These are phyloP conservation scores for Barnettozyma vustinii DNA, from an alignment of 805 yeast species.

Conservation along the genomic window DNA sequence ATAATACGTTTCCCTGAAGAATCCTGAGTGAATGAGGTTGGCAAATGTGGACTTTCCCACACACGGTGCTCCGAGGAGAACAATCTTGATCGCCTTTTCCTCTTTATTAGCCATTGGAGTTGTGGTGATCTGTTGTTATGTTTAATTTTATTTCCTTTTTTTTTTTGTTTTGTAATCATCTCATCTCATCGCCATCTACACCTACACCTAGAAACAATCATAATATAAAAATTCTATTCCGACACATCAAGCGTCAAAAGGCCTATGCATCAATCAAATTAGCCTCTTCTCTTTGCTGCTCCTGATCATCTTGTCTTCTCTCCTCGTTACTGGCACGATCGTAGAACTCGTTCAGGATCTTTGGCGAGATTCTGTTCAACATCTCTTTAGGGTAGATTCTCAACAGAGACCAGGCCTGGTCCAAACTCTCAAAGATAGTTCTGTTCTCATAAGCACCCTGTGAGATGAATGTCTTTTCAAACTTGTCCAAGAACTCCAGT, in stretches of 20 bases:
- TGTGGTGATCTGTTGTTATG: too few relatives aligned
- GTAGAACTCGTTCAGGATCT: constrained; percentile 91
- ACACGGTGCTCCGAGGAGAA: constrained; percentile 53
- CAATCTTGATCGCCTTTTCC: constrained; percentile 45
- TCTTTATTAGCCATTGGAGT: constrained; percentile 6
- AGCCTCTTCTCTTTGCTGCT: constrained; percentile 28
- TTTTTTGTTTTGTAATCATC: too few relatives aligned
- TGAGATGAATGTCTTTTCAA: constrained; percentile 89
- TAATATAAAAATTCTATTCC: neutral
- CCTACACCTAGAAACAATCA: neutral
- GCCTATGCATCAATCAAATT: constrained; percentile 33
- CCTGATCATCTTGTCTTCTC: constrained; percentile 43
- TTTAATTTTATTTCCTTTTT: too few relatives aligned
- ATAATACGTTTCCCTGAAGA: constrained; percentile 63
- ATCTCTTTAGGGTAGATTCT: constrained; percentile 99
- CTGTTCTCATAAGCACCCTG: constrained; percentile 98
- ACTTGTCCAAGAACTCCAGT: constrained; percentile 94
- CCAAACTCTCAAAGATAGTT: constrained; percentile 89
- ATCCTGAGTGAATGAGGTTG: constrained; percentile 41
- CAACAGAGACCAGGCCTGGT: constrained; percentile 95
- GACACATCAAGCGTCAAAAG: constrained; percentile 1
- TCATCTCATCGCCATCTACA: neutral
- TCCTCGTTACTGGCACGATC: constrained; percentile 77
- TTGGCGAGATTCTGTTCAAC: constrained; percentile 97
- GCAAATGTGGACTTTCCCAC: constrained; percentile 59